These are phyloP conservation scores for Thermomucor indicae-seudaticae DNA, from an alignment of 371 early-diverging fungal species.

Conservation along the genomic window DNA sequence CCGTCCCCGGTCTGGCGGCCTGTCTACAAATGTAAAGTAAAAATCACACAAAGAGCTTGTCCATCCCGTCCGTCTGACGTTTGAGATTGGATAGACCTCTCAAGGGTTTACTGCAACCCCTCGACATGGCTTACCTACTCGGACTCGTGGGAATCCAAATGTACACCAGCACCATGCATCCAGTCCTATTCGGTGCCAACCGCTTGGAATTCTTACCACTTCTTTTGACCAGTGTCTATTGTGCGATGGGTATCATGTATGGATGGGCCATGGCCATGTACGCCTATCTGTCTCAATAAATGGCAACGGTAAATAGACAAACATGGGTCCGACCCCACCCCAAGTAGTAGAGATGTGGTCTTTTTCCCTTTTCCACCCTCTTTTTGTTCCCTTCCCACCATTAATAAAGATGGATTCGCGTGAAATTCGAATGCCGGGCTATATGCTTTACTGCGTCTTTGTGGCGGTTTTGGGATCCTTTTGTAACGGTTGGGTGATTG, in stretches of 20 bases:
- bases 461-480: conserved; percentile 32
- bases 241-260: conserved; percentile 74
- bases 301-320: no score
- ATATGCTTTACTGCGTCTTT: conserved; percentile 41
- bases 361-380: not conserved
- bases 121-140: conserved; percentile 63
- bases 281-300: conserved; percentile 21
- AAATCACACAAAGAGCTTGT: no score
- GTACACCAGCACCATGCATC: conserved; percentile 55
- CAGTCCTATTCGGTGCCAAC: conserved; percentile 45
- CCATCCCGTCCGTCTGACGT: no score
- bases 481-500: conserved; percentile 42
- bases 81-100: conserved; percentile 15
- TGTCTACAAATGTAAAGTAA: conserved; percentile 35
- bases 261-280: conserved; percentile 58
- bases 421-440: conserved; percentile 27
- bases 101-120: conserved; percentile 15
- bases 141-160: conserved; percentile 64
- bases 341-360: no score
- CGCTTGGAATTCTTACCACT: conserved; percentile 76
- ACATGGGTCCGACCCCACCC: no score
- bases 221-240: conserved; percentile 78
- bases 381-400: not conserved
- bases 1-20: conserved; percentile 45
- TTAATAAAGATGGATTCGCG: conserved; percentile 50